Evolutionary conservation across 345 rosid genomes (phyloP), one percentile per base, ranked within the genome.

Genomic region (Gossypioides kirkii): DNA sequence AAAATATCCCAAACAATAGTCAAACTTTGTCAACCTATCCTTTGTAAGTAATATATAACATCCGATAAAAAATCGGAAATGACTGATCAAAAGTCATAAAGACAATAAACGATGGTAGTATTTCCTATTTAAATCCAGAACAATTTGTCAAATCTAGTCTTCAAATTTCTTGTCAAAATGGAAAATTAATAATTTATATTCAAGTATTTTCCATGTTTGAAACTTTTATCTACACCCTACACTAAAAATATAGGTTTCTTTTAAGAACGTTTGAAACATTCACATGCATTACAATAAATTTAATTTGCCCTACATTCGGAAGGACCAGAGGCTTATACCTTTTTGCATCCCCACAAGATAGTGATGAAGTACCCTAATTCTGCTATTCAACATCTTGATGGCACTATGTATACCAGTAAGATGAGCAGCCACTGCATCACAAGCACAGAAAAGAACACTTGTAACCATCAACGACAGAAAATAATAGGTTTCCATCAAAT

Each of bases 341-440:
- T 92, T 90, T 82, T 92, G 90, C 98, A 95, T 92, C 8, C 90
- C 88, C 36, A 71, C 83, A 77, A 92, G 99, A 79, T 90, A 90
- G 73, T 95, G 97, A 79, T 88, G 92, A 75, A 95, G 98, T 77
- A 95, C 97, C 81, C 89, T 86, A 74, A 95, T 87, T 82, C 98
- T 88, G 85, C 97, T 91, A 82, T 88, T 92, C 70, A 92, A 81
- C 99, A 95, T 95, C 88, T 95, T 95, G 85, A 92, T 92, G 56
- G 99, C 99, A 84, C 98, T 92, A 77, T 95, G 98, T 70, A 88
- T 91, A 66, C 99, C 88, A 5, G 98, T 92, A 74, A 95, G 98
- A 79, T 95, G 98, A 76, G 99, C 98, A 79, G 99, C 98, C 91
- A 95, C 99, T 95, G 83, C 84, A 85, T 36, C 7, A 32, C 38